Base-by-base conservation (phyloP, 257 asterid genomes). In the Nyctanthes arbortristis region DNA sequence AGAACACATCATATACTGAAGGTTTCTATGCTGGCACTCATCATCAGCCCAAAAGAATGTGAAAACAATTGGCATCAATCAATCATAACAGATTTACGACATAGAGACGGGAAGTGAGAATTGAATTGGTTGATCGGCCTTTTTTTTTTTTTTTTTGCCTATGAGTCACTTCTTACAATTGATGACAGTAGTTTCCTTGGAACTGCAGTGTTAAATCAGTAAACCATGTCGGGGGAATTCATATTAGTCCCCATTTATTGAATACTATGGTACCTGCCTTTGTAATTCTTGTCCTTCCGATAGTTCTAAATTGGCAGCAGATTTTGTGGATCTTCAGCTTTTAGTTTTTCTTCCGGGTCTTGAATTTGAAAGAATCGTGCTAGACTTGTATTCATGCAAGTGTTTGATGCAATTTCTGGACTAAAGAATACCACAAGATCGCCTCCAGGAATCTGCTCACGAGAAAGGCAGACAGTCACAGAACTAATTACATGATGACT, bases 1-100 rank as follows among this genome's bases (percentile, higher is more conserved):
- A 89, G 95, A 89, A 89, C 80, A 77, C 76, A 20, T 95, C 96
- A 20, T 91, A 87, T 66, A 78, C 96, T n/a, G 96, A 89, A 82
- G 97, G 97, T 58, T 91, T 89, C 71, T 65, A 64, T 29, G 95
- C 89, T 49, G 93, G 95, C 25, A 79, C 57, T 56, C 78, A 73
- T 29, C 75, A 56, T 28, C 89, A 78, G 59, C 79, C 77, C 1
- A 83, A 76, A 65, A 80, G 87, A 72, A 31, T 52, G 73, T 88
- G 59, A 82, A 77, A 56, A 61, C 12, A 22, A 62, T 58, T 43
- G 12, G 56, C 73, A 56, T 71, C 43, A 61, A 56, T 71, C 43
- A 61, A 14, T 59, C 43, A 8, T 52, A 31, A 22, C 30, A 52
- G 29, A 52, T 52, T 8, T 24, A 27, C 29, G 39, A 55, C 66